Percentiles rank a stretch among this genome's conserved stretches.
Conservation (phyloP, 371 early-diverging fungal species). For the Mucor racemosus region DNA sequence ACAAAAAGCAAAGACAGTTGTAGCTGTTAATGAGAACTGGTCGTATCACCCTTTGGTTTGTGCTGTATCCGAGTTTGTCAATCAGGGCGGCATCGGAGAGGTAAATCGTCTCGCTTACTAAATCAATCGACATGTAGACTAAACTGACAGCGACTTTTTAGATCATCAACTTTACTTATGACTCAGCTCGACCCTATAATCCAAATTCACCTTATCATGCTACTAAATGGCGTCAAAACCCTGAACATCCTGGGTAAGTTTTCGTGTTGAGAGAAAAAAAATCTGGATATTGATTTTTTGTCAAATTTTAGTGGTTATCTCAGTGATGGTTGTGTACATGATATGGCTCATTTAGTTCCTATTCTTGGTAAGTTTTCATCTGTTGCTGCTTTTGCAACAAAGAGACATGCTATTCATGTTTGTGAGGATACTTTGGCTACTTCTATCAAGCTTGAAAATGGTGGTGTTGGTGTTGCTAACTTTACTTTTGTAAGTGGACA, state of each 20-base stretch:
- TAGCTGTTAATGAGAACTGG: conserved; percentile 56
- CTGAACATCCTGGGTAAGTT: conserved; percentile 54
- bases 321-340: conserved; percentile 58
- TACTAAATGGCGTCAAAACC: conserved; percentile 53
- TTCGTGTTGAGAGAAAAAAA: neutral
- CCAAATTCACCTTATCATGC: conserved; percentile 48
- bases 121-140: neutral
- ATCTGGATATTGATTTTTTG: neutral
- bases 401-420: conserved; percentile 42
- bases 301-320: conserved; percentile 44
- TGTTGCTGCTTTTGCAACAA: conserved; percentile 49
- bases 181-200: conserved; percentile 48
- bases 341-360: conserved; percentile 51
- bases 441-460: conserved; percentile 39
- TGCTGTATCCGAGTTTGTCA: conserved; percentile 44
- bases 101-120: conserved; percentile 21
- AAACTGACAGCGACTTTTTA: conserved; percentile 5
- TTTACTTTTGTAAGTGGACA: conserved; percentile 54
- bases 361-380: conserved; percentile 46
- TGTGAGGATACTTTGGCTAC: conserved; percentile 48
- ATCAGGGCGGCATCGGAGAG: conserved; percentile 49
- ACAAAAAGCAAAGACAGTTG: conserved; percentile 39
- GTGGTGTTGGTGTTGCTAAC: conserved; percentile 48
- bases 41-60: conserved; percentile 42
- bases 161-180: conserved; percentile 52